phyloP scores from a whole-genome alignment of 2,329 filamentous ascomycete genomes.

The Fonsecaea pedrosoi region DNA sequence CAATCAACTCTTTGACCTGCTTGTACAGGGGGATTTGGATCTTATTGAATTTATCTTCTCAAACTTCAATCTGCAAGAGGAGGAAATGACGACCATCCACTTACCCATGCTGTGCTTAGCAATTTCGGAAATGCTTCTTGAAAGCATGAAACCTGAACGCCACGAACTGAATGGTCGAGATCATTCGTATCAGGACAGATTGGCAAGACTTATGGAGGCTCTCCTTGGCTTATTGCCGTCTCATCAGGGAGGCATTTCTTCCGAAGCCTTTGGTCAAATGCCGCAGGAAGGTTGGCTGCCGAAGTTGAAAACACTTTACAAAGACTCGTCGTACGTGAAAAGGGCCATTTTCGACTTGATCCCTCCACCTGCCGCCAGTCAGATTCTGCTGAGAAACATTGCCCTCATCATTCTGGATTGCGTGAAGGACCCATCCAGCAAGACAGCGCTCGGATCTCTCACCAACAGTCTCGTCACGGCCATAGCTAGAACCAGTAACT shows the following conservation, averaged over 20 bases:
- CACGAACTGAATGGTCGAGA: slow-evolving; percentile 35
- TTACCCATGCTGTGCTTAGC: slow-evolving; percentile 32
- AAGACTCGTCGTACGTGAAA: slow-evolving; percentile 27
- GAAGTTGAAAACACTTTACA: slow-evolving; percentile 24
- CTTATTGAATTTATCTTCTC: slow-evolving; percentile 81
- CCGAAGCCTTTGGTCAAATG: slow-evolving; percentile 3
- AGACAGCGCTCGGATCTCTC: slow-evolving; percentile 18
- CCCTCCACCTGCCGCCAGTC: slow-evolving; percentile 17
- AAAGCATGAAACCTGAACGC: not conserved
- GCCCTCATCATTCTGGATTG: slow-evolving; percentile 29
- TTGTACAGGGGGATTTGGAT: slow-evolving; percentile 64
- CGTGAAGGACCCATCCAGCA: slow-evolving; percentile 14
- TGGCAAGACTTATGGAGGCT: slow-evolving; percentile 42
- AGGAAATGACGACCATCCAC: slow-evolving; percentile 73
- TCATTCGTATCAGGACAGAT: slow-evolving; percentile 57
- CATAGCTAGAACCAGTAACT: slow-evolving; percentile 22
- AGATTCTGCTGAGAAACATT: slow-evolving; percentile 30
- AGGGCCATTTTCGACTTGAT: slow-evolving; percentile 20
- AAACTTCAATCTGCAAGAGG: slow-evolving; percentile 90
- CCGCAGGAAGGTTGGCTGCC: slow-evolving; percentile 21
- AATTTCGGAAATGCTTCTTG: slow-evolving; percentile 37
- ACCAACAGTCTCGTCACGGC: slow-evolving; percentile 24
- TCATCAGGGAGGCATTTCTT: slow-evolving; percentile 5
- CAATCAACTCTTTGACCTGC: slow-evolving; percentile 71
- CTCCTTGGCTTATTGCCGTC: slow-evolving; percentile 42